These are phyloP conservation scores for Serendipita sp. DNA, from an alignment of 768 basidiomycete species.

Conservation along the genomic window DNA sequence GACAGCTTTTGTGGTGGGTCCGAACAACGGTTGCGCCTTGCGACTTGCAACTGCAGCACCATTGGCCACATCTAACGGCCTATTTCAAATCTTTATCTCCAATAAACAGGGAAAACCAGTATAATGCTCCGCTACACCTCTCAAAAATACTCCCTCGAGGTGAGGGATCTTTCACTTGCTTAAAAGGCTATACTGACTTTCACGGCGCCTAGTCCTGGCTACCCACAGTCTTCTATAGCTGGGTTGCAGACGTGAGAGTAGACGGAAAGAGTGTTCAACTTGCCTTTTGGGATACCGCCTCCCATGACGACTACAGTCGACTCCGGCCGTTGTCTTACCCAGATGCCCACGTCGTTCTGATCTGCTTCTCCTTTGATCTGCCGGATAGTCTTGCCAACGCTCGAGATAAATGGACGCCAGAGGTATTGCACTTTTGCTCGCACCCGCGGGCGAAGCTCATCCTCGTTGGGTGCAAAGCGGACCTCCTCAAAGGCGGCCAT, in stretches of 20 bases:
- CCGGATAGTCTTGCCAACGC: constrained; percentile 10
- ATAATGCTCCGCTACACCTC: not conserved
- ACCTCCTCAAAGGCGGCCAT: constrained; percentile 12
- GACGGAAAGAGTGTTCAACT: constrained; percentile 9
- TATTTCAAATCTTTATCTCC: not conserved
- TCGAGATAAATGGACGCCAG: constrained; percentile 13
- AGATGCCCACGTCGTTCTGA: constrained; percentile 9
- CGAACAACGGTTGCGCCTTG: not conserved
- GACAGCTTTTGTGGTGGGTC: constrained; percentile 6
- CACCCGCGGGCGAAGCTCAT: constrained; percentile 13
- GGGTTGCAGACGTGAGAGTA: constrained; percentile 8
- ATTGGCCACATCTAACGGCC: not conserved
- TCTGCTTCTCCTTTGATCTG: constrained; percentile 10
- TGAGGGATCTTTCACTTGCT: not conserved
- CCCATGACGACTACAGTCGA: constrained; percentile 3
- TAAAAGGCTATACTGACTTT: not conserved
- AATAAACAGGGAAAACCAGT: not conserved
- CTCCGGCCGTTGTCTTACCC: constrained; percentile 11
- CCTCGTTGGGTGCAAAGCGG: constrained; percentile 16
- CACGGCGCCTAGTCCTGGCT: not conserved
- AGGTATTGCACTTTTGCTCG: constrained; percentile 13
- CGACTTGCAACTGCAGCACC: not conserved
- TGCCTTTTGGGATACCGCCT: constrained; percentile 8
- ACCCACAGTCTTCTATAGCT: constrained; percentile 9
- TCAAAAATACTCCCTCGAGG: not conserved